Evolutionary conservation across 768 basidiomycete genomes (phyloP).

Genomic region (Pulveroboletus ravenelii): DNA sequence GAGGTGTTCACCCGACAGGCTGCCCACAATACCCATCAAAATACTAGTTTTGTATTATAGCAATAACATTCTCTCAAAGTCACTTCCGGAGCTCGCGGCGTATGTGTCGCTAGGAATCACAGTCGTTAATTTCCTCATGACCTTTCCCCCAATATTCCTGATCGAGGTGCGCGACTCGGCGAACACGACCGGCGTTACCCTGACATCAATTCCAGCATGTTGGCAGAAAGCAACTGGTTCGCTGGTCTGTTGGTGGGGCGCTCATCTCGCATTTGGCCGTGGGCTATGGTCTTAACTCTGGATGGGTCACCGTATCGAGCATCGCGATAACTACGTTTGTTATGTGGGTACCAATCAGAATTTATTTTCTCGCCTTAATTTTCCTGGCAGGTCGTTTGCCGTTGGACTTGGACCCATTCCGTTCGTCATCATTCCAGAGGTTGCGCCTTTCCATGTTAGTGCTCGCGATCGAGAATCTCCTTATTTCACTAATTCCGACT

Average conservation of each 20-base stretch:
- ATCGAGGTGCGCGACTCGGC: constrained; percentile 56
- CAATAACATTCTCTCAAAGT: constrained; percentile 77
- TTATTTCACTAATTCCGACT: background rate
- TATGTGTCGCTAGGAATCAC: constrained; percentile 84
- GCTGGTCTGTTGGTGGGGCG: constrained; percentile 61
- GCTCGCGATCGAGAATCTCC: background rate
- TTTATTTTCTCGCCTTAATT: background rate
- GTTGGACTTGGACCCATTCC: constrained; percentile 89
- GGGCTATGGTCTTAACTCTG: constrained; percentile 65
- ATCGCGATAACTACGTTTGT: constrained; percentile 76
- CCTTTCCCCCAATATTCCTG: constrained; percentile 80
- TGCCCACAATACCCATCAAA: background rate
- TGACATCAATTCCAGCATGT: constrained; percentile 45
- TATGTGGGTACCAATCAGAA: constrained; percentile 45
- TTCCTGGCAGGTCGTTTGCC: constrained; percentile 66
- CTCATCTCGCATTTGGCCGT: constrained; percentile 60
- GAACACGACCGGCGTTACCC: background rate
- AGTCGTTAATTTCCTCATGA: constrained; percentile 69
- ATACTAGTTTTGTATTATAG: constrained; percentile 81
- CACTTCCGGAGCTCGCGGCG: constrained; percentile 74
- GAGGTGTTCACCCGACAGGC: constrained; percentile 4
- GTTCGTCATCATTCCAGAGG: constrained; percentile 88
- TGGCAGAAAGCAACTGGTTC: constrained; percentile 68
- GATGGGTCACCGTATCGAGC: constrained; percentile 58
- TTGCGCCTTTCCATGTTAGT: constrained; percentile 75